phyloP scores from a whole-genome alignment of 1,139 yeast species.

The Citeromyces hawaiiensis region DNA sequence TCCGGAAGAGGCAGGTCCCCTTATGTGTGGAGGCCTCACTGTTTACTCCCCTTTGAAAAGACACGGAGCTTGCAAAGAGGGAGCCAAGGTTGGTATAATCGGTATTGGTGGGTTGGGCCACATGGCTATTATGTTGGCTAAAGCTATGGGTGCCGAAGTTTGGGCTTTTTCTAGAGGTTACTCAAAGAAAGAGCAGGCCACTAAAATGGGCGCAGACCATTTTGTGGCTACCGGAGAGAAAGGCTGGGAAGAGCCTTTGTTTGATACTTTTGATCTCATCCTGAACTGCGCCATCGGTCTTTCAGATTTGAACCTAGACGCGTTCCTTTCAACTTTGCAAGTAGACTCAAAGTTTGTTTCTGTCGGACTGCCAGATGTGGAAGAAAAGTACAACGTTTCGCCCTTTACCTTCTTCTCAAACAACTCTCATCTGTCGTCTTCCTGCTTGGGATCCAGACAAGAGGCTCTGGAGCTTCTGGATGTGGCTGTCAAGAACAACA shows the following conservation, averaged over 20 bases:
- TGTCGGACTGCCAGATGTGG: slow-evolving; percentile 37
- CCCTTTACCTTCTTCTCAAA: slow-evolving; percentile 30
- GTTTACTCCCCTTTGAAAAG: slow-evolving; percentile 42
- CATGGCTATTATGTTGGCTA: slow-evolving; percentile 42
- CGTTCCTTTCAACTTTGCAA: slow-evolving; percentile 22
- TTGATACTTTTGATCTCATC: slow-evolving; percentile 27
- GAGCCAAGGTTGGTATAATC: slow-evolving; percentile 34
- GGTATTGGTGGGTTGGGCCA: slow-evolving; percentile 56
- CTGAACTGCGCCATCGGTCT: slow-evolving; percentile 41
- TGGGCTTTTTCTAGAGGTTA: slow-evolving; percentile 37
- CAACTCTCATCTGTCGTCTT: slow-evolving; percentile 25
- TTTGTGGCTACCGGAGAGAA: slow-evolving; percentile 32
- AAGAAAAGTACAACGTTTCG: slow-evolving; percentile 24
- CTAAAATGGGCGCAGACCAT: slow-evolving; percentile 36
- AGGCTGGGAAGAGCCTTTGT: slow-evolving; percentile 22
- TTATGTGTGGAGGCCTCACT: slow-evolving; percentile 59
- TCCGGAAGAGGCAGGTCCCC: slow-evolving; percentile 40
- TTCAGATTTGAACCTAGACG: slow-evolving; percentile 22
- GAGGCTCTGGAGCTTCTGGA: slow-evolving; percentile 44
- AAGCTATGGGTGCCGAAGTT: slow-evolving; percentile 45
- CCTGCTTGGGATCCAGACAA: slow-evolving; percentile 22
- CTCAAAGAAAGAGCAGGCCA: slow-evolving; percentile 35
- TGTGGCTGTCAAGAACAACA: slow-evolving; percentile 34
- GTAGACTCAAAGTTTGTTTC: slow-evolving; percentile 38
- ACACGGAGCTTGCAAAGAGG: slow-evolving; percentile 25